phyloP scores from a whole-genome alignment of 305 asterid genomes.

The Solanum chacoense region DNA sequence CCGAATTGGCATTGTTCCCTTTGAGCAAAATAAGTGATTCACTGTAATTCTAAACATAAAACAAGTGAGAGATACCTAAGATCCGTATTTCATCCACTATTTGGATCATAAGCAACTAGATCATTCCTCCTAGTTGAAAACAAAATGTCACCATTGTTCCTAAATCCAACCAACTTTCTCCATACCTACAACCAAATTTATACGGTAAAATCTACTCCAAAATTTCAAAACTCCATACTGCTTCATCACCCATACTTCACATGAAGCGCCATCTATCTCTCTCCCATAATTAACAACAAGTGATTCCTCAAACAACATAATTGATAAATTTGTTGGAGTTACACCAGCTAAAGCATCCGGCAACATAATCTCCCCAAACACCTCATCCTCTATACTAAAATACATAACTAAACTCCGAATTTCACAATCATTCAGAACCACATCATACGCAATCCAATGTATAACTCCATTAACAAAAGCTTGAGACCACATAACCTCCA shows the following conservation, averaged over 20 bases:
- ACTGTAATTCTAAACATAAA: neutral
- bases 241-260: neutral
- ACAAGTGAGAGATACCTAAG: neutral
- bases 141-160: neutral
- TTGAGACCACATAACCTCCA: no score
- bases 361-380: neutral
- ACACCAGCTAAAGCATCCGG: neutral
- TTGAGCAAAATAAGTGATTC: neutral
- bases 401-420: no score
- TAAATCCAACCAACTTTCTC: neutral
- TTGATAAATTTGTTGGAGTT: no score
- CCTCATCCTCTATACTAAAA: neutral
- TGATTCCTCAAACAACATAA: neutral
- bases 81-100: neutral
- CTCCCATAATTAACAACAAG: neutral
- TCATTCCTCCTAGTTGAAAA: neutral
- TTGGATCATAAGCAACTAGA: neutral
- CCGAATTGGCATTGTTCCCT: neutral
- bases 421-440: neutral
- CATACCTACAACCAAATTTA: neutral
- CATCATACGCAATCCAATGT: no score
- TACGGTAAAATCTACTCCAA: neutral
- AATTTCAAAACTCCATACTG: neutral
- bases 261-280: neutral
- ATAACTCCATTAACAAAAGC: no score